Percentiles rank a stretch among this genome's conserved stretches.
These are phyloP conservation scores for Kurtzmaniella quercitrusa DNA, from an alignment of 1,139 yeast species.

Conservation along the genomic window DNA sequence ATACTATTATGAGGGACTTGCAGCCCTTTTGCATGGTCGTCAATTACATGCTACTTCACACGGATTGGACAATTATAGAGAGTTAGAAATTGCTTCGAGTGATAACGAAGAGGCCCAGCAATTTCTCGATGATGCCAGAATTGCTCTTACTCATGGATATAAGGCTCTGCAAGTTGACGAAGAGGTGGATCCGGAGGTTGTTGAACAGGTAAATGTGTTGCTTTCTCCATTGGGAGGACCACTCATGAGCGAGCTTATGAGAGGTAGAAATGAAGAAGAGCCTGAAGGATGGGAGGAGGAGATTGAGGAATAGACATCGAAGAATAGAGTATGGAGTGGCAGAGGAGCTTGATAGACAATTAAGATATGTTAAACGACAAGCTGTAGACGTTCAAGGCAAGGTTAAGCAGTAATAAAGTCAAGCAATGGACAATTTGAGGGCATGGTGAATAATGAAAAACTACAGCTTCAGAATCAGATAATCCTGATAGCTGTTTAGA, in stretches of 20 bases:
- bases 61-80: constrained; percentile 43
- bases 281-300: constrained; percentile 47
- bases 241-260: constrained; percentile 40
- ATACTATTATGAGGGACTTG: constrained; percentile 77
- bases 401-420: no score
- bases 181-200: constrained; percentile 53
- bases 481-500: no score
- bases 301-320: constrained; percentile 16
- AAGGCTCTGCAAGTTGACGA: constrained; percentile 41
- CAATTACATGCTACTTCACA: constrained; percentile 18
- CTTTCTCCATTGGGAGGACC: constrained; percentile 60
- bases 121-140: constrained; percentile 41
- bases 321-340: no score
- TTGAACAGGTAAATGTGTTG: constrained; percentile 47
- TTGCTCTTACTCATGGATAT: constrained; percentile 54
- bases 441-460: no score
- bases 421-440: no score
- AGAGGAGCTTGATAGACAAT: no score
- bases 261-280: constrained; percentile 37
- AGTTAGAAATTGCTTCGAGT: constrained; percentile 29
- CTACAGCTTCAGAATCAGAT: no score
- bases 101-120: constrained; percentile 25
- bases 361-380: no score
- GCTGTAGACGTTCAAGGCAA: no score
- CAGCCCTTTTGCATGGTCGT: constrained; percentile 59